Conservation (phyloP, 2,329 filamentous ascomycete genomes). For the Immersiporthe knoxdaviesiana region DNA sequence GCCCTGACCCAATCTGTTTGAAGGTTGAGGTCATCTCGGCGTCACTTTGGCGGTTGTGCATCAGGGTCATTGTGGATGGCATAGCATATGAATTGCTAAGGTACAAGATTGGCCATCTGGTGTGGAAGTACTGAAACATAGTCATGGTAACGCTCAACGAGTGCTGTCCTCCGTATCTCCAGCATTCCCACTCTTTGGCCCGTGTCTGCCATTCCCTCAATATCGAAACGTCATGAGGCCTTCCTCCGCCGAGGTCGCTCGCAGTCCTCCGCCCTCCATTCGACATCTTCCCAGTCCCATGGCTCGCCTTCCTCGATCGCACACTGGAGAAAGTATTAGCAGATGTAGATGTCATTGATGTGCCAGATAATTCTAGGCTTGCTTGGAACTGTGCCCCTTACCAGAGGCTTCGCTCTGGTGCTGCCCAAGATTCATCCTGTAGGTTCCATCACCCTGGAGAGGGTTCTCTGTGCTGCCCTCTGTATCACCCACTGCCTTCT, state of each 20-base stretch:
- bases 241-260: neutral
- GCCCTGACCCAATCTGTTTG: neutral
- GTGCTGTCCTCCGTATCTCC: neutral
- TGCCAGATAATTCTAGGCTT: neutral
- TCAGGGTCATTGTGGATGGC: too few relatives aligned
- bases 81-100: neutral
- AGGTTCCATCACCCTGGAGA: neutral
- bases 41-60: too few relatives aligned
- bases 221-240: neutral
- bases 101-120: neutral
- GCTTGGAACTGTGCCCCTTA: neutral
- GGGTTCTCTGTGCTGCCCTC: neutral
- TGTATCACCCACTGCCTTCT: neutral
- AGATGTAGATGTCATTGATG: neutral
- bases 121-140: neutral
- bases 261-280: neutral
- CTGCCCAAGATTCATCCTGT: neutral
- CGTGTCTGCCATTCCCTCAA: too few relatives aligned
- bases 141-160: neutral
- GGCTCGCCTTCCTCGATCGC: too few relatives aligned
- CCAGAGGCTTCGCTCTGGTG: neutral
- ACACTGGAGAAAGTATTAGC: neutral
- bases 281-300: too few relatives aligned
- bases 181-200: neutral
- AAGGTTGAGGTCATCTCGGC: too few relatives aligned